phyloP scores from a whole-genome alignment of 169 alveolate species.

The Ichthyophthirius multifiliis region DNA sequence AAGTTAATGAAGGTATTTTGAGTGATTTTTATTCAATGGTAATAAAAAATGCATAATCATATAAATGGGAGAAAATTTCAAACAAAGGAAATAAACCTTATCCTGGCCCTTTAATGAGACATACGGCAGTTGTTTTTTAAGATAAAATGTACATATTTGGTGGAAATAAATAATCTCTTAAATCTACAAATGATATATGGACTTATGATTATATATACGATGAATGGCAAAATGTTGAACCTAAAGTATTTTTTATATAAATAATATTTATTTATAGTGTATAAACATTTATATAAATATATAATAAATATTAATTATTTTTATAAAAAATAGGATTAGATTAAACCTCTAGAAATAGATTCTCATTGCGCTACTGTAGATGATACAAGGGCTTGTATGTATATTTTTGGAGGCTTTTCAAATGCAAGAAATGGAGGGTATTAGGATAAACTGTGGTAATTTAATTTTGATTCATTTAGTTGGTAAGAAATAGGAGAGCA shows the following conservation, averaged over 20 bases:
- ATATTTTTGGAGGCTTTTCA: neutral
- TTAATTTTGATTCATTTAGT: neutral
- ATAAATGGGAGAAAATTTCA: too few species aligned
- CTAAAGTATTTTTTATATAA: neutral
- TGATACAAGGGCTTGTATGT: neutral
- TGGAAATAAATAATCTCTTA: neutral
- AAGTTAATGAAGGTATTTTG: conserved; percentile 1
- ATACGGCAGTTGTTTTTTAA: neutral
- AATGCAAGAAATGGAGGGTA: neutral
- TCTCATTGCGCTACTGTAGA: neutral
- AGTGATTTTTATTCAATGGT: neutral
- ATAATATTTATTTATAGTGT: neutral
- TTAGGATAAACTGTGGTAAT: neutral
- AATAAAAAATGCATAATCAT: too few species aligned
- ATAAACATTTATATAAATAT: neutral
- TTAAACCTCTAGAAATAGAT: neutral
- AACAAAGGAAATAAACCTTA: too few species aligned
- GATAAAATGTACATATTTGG: conserved; percentile 13
- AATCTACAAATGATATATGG: neutral
- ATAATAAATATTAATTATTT: too few species aligned
- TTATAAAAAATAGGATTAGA: neutral
- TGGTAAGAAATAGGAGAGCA: neutral
- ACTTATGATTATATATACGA: neutral
- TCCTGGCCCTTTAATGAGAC: too few species aligned
- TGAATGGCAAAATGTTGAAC: neutral